phyloP scores from a whole-genome alignment of 192 early-diverging fungal genomes.

The Jimgerdemannia lactiflua region DNA sequence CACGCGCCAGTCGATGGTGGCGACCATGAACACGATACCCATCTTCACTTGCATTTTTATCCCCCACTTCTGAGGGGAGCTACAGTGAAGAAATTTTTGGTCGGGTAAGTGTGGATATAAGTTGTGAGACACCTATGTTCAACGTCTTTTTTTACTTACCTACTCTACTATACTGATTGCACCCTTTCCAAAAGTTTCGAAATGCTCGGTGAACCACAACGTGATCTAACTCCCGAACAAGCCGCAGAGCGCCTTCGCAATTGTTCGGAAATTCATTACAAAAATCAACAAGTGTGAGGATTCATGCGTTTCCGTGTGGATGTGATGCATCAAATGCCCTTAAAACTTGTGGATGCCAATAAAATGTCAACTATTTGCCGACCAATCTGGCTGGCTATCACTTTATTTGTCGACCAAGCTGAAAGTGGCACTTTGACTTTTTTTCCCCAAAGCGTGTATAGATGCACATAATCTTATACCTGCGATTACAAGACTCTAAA shows the following conservation, averaged over 20 bases:
- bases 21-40: constrained; percentile 50
- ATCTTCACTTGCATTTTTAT: constrained; percentile 95
- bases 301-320: neutral
- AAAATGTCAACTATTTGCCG: too few species aligned
- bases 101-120: constrained; percentile 62
- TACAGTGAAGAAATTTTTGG: constrained; percentile 92
- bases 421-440: too few species aligned
- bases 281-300: constrained; percentile 13
- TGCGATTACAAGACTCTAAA: too few species aligned
- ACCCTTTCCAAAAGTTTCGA: constrained; percentile 63
- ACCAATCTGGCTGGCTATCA: too few species aligned
- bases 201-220: constrained; percentile 90
- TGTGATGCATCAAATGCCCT: neutral
- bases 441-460: too few species aligned
- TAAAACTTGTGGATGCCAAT: too few species aligned
- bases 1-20: constrained; percentile 68
- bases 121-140: neutral
- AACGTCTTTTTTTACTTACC: neutral
- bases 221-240: constrained; percentile 94
- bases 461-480: too few species aligned
- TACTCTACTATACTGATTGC: neutral
- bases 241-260: constrained; percentile 72
- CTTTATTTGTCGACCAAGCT: too few species aligned
- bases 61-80: constrained; percentile 90
- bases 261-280: constrained; percentile 60